Percentiles rank a stretch among this genome's conserved stretches.
phyloP scores from a whole-genome alignment of 73 alveolate genomes.

The Paraurostyla sp. region DNA sequence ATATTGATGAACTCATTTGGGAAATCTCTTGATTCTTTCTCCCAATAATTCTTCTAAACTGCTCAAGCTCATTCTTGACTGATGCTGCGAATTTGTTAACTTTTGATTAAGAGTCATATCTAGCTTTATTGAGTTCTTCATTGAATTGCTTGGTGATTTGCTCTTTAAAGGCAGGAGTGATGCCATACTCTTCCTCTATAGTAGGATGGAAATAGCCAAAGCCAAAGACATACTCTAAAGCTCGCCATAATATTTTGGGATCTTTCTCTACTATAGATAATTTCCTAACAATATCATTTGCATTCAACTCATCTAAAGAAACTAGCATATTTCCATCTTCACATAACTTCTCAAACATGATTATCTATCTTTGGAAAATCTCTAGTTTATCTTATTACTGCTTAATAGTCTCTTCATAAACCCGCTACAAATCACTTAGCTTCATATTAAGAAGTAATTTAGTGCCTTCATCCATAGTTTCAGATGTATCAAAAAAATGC shows the following conservation, averaged over 20 bases:
- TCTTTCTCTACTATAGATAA: conserved; percentile 65
- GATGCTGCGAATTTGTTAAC: conserved; percentile 37
- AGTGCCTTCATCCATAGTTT: conserved; percentile 43
- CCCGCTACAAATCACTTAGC: conserved; percentile 1
- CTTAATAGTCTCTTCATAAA: background rate
- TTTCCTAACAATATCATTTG: conserved; percentile 30
- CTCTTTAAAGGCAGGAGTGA: conserved; percentile 52
- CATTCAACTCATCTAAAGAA: conserved; percentile 51
- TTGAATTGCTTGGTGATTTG: conserved; percentile 41
- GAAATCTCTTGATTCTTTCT: conserved; percentile 24
- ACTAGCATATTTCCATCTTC: conserved; percentile 62
- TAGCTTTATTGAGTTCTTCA: conserved; percentile 42
- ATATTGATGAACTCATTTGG: background rate
- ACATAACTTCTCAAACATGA: conserved; percentile 48
- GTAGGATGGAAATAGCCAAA: conserved; percentile 64
- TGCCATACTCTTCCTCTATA: conserved; percentile 71
- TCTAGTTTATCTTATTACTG: conserved; percentile 6
- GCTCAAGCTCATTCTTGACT: conserved; percentile 31
- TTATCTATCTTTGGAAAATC: conserved; percentile 10
- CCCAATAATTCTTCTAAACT: conserved; percentile 25
- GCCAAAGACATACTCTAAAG: conserved; percentile 55
- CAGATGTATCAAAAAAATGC: background rate
- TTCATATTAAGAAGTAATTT: background rate
- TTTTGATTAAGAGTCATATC: conserved; percentile 26
- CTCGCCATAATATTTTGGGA: conserved; percentile 65